Evolutionary conservation across 1,284 basidiomycete species (phyloP).

Genomic region (Malassezia brasiliensis): DNA sequence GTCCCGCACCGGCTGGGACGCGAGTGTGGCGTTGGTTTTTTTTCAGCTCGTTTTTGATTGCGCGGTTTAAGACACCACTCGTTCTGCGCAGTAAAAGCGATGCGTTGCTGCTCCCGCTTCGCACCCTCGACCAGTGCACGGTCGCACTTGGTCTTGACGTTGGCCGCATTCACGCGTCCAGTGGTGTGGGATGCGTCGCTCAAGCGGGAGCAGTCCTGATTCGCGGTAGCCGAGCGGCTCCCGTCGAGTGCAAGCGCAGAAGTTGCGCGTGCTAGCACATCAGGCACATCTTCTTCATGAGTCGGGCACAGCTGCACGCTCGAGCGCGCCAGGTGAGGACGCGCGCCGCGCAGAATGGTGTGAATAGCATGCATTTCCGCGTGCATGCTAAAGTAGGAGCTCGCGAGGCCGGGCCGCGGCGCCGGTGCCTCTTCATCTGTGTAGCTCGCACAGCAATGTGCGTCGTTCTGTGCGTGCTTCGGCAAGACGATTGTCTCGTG

Average conservation of each 20-base stretch:
- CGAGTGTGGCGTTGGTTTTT: constrained; percentile 19
- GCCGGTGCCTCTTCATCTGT: neutral
- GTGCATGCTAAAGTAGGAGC: constrained; percentile 22
- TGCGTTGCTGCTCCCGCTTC: constrained; percentile 22
- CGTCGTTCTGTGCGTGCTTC: neutral
- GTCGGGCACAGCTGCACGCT: constrained; percentile 9
- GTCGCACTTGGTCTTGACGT: constrained; percentile 14
- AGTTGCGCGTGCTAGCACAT: neutral
- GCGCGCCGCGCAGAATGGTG: constrained; percentile 16
- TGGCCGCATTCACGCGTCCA: neutral
- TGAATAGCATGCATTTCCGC: constrained; percentile 23
- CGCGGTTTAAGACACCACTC: constrained; percentile 27
- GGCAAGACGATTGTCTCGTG: constrained; percentile 14
- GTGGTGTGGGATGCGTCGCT: constrained; percentile 13
- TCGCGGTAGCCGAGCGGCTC: neutral
- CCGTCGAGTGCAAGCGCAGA: neutral
- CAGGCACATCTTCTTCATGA: neutral
- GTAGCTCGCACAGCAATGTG: neutral
- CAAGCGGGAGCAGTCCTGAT: constrained; percentile 15
- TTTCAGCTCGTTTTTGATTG: constrained; percentile 20
- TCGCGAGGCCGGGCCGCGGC: neutral
- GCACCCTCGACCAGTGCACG: constrained; percentile 20
- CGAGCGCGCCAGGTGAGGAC: constrained; percentile 12
- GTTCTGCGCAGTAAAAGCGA: constrained; percentile 16
- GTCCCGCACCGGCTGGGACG: neutral